Conservation (phyloP, 805 yeast genomes). For the Starmera pachycereana region DNA sequence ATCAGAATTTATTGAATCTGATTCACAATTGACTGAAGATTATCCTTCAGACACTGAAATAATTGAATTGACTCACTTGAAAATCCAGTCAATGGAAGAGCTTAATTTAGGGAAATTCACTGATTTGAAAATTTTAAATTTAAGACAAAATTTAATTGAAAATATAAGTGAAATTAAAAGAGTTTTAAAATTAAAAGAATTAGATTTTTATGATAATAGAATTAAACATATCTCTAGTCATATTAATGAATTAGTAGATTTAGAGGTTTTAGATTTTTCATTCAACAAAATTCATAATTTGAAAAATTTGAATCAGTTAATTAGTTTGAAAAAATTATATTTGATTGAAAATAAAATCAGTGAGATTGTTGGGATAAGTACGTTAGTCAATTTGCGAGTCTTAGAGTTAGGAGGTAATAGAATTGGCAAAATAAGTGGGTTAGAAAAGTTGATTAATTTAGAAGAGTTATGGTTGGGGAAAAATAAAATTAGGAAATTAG, state of each 20-base stretch:
- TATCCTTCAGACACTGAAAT: slow-evolving; percentile 44
- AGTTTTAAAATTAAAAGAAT: slow-evolving; percentile 51
- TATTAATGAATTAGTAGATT: slow-evolving; percentile 44
- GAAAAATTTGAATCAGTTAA: slow-evolving; percentile 60
- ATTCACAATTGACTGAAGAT: slow-evolving; percentile 50
- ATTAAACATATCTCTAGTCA: slow-evolving; percentile 76
- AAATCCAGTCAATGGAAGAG: slow-evolving; percentile 53
- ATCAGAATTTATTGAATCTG: slow-evolving; percentile 53
- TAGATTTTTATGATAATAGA: slow-evolving; percentile 88
- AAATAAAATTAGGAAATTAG: slow-evolving; percentile 57
- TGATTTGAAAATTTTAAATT: slow-evolving; percentile 48
- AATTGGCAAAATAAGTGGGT: slow-evolving; percentile 46
- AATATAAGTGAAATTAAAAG: slow-evolving; percentile 62
- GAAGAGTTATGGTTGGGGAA: slow-evolving; percentile 90
- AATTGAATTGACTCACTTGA: slow-evolving; percentile 61
- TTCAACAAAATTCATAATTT: slow-evolving; percentile 85
- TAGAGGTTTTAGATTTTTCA: slow-evolving; percentile 66
- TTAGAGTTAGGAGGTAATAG: slow-evolving; percentile 90
- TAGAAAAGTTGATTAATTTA: slow-evolving; percentile 44
- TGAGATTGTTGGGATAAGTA: slow-evolving; percentile 57
- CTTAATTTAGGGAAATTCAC: slow-evolving; percentile 48
- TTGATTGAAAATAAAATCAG: slow-evolving; percentile 83
- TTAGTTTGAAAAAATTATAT: slow-evolving; percentile 55
- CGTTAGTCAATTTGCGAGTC: slow-evolving; percentile 45
- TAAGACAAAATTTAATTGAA: slow-evolving; percentile 77